Conservation (phyloP, 345 rosid species). For the Euphorbia peplus region DNA sequence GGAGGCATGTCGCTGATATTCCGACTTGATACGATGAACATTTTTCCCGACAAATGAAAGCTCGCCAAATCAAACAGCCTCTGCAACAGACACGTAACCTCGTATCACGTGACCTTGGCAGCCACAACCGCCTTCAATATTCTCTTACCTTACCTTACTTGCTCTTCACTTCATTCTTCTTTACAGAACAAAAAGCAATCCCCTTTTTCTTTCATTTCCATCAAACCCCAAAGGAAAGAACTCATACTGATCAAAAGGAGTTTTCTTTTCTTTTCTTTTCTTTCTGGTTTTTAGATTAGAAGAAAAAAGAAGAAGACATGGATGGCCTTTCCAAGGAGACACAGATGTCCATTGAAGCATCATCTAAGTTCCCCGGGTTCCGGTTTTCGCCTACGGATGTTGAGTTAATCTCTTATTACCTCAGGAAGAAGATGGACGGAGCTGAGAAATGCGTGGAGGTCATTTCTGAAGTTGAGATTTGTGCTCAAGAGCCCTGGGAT, state of each 20-base stretch:
- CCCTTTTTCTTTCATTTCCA: too few relatives aligned
- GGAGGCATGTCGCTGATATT: too few relatives aligned
- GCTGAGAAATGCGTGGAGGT: slow-evolving; percentile 64
- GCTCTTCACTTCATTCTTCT: not conserved
- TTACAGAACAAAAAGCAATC: too few relatives aligned
- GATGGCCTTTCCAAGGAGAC: slow-evolving; percentile 51
- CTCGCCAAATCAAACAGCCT: not conserved
- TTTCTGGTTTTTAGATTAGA: not conserved
- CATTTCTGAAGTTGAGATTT: slow-evolving; percentile 68
- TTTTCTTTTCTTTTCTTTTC: not conserved
- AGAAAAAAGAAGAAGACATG: slow-evolving; percentile 9
- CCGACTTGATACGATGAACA: too few relatives aligned
- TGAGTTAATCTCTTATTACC: slow-evolving; percentile 72
- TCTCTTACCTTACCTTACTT: not conserved
- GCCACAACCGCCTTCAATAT: too few relatives aligned
- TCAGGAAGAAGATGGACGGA: slow-evolving; percentile 72
- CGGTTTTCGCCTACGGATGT: slow-evolving; percentile 81
- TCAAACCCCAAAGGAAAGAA: slow-evolving; percentile 2
- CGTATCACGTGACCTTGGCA: not conserved
- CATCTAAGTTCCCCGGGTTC: slow-evolving; percentile 79
- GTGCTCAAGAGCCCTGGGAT: slow-evolving; percentile 85
- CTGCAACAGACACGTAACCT: not conserved
- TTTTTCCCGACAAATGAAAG: not conserved
- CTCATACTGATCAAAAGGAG: too few relatives aligned
- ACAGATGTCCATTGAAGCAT: slow-evolving; percentile 52